Evolutionary conservation across 305 asterid species (phyloP).

Genomic region (Fraxinus angustifolia): DNA sequence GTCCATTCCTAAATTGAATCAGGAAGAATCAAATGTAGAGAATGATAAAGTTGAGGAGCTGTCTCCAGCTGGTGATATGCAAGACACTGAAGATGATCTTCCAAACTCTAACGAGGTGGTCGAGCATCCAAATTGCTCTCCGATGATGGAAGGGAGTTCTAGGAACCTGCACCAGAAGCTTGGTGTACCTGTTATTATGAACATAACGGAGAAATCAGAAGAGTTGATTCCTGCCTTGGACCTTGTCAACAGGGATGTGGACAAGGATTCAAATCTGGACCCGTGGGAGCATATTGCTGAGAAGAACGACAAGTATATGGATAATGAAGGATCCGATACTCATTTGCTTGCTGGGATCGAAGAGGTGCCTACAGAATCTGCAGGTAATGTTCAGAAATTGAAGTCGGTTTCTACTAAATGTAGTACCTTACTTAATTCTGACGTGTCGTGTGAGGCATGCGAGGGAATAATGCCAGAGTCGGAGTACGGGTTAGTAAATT

Average conservation of each 20-base stretch:
- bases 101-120: constrained; percentile 26
- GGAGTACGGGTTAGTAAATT: constrained; percentile 62
- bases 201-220: constrained; percentile 28
- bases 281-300: constrained; percentile 19
- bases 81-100: constrained; percentile 24
- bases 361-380: constrained; percentile 22
- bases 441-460: constrained; percentile 56
- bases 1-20: constrained; percentile 22
- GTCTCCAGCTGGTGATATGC: constrained; percentile 27
- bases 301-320: constrained; percentile 19
- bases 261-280: constrained; percentile 15
- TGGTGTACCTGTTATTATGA: constrained; percentile 27
- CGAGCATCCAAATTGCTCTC: constrained; percentile 23
- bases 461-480: constrained; percentile 68
- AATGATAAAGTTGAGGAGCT: constrained; percentile 34
- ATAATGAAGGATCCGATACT: constrained; percentile 34
- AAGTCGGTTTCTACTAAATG: constrained; percentile 24
- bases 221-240: constrained; percentile 25
- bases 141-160: constrained; percentile 28
- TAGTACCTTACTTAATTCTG: constrained; percentile 40
- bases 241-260: constrained; percentile 23
- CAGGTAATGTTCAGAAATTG: constrained; percentile 18
- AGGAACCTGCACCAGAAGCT: constrained; percentile 22
- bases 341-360: constrained; percentile 20
- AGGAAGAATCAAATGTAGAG: constrained; percentile 28